Base-by-base conservation (phyloP, 2,329 filamentous ascomycete genomes). In the Paramyrothecium roridum region DNA sequence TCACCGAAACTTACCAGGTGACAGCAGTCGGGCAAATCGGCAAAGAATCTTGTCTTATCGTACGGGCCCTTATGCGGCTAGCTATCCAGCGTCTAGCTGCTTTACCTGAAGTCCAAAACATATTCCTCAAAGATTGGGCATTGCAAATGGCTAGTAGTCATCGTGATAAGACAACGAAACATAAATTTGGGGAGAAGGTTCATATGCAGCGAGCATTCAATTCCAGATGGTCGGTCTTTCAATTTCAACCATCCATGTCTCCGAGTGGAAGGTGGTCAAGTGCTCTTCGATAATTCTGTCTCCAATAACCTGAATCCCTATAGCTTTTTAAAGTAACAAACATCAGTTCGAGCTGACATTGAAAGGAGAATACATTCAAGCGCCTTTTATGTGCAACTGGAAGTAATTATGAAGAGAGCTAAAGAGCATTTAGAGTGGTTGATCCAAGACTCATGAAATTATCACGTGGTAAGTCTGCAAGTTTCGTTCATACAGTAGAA, bases 1-100 rank as follows among this genome's bases (percentile, higher is more conserved):
- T 59, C 19, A 68, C 69, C 3, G 65, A 68, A 20, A 61, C 75
- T 54, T 64, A 68, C 8, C 68, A 73, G 51, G 67, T 75, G 16
- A 61, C 68, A 0, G 66, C 69, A 7, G 76, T 80, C 11, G 71
- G 71, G 17, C 76, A 76, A 17, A 68, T 78, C 6, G 76, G 76
- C 0, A 76, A 79, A 22, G 76, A 77, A 0, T 72, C 75, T 0
- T 73, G 74, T 0, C 65, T 79, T n/a, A 78, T 80, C 50, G 77
- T 79, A 55, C 67, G 68, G 17, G 68, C 72, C 0, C 79, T 79
- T 56, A 58, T 73, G 11, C 65, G 65, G 2, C 63, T 78, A 17
- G 71, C 79, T 2, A 65, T 68, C 10, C 63, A 66, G 47, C 67
- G 76, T 13, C 59, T 79, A 3, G 63, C 64, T 11, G 63, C 62